A percentile compares a stretch with the other conserved stretches of the same genome.
Conservation (phyloP, 306 rosid genomes). For the Acacia confusa region DNA sequence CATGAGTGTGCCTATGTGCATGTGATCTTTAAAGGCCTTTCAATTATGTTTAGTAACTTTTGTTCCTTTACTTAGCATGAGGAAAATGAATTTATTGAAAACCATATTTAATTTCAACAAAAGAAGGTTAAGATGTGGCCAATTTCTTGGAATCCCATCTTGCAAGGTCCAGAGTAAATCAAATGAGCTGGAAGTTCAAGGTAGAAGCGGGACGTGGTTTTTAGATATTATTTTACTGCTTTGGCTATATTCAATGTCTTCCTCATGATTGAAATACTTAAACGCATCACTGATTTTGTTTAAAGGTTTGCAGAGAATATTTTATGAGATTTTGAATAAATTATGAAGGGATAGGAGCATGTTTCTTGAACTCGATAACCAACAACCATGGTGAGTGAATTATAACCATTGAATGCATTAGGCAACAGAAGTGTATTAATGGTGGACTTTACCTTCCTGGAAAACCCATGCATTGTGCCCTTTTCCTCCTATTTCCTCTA, state of each 20-base stretch:
- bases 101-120: neutral
- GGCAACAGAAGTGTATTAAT: neutral
- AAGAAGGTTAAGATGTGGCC: neutral
- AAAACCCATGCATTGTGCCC: neutral
- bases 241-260: neutral
- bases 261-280: neutral
- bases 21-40: neutral
- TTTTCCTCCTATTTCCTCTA: neutral
- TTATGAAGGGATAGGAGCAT: neutral
- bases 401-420: neutral
- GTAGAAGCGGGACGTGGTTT: neutral
- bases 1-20: conserved; percentile 9
- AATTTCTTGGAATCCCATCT: neutral
- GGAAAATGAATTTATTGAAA: neutral
- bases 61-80: neutral
- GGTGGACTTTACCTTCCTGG: neutral
- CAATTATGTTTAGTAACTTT: neutral
- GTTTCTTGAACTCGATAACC: neutral
- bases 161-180: neutral
- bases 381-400: neutral
- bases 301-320: neutral
- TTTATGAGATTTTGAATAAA: neutral
- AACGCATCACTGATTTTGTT: neutral
- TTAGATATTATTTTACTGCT: neutral
- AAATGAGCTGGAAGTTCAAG: neutral